Percentiles rank a stretch among this genome's conserved stretches.
These are phyloP conservation scores for Calvatia gigantea DNA, from an alignment of 768 basidiomycete species.

Conservation along the genomic window DNA sequence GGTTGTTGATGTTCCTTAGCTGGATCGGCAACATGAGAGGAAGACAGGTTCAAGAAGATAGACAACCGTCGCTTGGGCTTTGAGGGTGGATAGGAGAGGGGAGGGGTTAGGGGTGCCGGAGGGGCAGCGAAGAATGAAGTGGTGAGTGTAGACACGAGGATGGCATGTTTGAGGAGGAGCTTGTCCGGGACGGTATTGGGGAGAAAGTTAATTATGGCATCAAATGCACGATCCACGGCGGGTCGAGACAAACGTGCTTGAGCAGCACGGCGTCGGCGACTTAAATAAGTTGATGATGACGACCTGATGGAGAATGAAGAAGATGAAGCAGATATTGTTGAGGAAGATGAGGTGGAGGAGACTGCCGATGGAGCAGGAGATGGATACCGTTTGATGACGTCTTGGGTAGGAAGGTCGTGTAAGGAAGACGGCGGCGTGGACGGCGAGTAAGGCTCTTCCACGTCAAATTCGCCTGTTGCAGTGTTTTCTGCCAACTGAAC, in stretches of 20 bases:
- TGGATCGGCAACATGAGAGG: neutral
- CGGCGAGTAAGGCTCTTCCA: conserved; percentile 19
- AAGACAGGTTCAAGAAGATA: neutral
- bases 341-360: conserved; percentile 1
- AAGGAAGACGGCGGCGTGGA: neutral
- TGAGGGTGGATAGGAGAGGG: neutral
- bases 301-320: neutral
- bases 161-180: conserved; percentile 38
- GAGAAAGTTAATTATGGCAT: conserved; percentile 43
- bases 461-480: conserved; percentile 30
- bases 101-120: conserved; percentile 2
- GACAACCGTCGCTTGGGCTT: neutral
- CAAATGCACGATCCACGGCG: conserved; percentile 23
- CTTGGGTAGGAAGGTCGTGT: too few relatives aligned
- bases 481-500: conserved; percentile 31
- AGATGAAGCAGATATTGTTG: neutral
- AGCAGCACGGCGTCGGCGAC: neutral
- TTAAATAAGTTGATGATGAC: neutral
- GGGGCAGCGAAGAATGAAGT: conserved; percentile 30
- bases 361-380: conserved; percentile 7
- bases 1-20: neutral
- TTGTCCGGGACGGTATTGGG: conserved; percentile 35
- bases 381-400: neutral
- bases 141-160: conserved; percentile 40
- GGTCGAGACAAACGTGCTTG: neutral